Percentiles rank a stretch among this genome's conserved stretches.
phyloP scores from a whole-genome alignment of 257 asterid genomes.

The Solanum chiquidenum region DNA sequence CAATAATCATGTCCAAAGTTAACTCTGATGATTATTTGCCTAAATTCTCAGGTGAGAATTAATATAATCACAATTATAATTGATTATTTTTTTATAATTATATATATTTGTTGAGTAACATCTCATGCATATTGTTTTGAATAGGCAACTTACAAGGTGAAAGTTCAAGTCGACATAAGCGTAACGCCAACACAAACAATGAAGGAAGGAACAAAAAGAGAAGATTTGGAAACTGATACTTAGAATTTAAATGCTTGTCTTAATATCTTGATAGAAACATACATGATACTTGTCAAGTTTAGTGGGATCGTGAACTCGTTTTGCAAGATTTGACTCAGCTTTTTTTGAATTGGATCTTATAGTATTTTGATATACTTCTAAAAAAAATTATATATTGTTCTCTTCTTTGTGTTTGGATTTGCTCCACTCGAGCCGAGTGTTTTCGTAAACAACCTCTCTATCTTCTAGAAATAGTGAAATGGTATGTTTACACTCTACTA shows the following conservation, averaged over 20 bases:
- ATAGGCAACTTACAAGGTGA: neutral
- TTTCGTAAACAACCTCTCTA: too few relatives aligned
- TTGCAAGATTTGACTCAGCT: neutral
- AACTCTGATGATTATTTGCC: neutral
- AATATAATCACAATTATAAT: neutral
- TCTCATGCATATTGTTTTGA: neutral
- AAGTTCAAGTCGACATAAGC: neutral
- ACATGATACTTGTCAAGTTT: neutral
- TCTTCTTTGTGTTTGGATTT: too few relatives aligned
- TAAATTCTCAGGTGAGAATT: neutral
- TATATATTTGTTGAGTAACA: neutral
- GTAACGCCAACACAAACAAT: neutral
- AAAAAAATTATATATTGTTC: too few relatives aligned
- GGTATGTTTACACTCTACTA: too few relatives aligned
- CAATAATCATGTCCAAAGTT: conserved; percentile 12
- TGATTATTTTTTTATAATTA: neutral
- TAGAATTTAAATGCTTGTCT: neutral
- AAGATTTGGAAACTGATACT: neutral
- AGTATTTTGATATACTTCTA: too few relatives aligned
- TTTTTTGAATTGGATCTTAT: neutral
- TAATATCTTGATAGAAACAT: neutral
- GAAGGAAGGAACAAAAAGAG: neutral
- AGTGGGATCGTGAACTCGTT: neutral
- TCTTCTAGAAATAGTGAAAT: too few relatives aligned
- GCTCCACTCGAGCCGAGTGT: too few relatives aligned